Percentiles rank a stretch among this genome's conserved stretches.
Evolutionary conservation across 2,329 filamentous ascomycete genomes (phyloP).

Genomic region (Hypoxylon sp.): DNA sequence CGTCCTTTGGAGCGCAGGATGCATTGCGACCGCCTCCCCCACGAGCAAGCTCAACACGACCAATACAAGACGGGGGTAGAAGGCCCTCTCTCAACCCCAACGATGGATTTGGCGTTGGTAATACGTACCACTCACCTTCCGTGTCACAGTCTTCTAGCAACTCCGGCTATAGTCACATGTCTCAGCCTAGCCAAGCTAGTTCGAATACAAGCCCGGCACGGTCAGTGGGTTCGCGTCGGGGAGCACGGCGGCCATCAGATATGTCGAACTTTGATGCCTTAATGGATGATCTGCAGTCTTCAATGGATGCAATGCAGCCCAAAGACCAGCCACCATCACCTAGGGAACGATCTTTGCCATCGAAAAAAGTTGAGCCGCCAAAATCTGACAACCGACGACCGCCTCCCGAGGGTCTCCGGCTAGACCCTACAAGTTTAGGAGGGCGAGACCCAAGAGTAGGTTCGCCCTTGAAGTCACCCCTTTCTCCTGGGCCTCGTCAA

Average conservation of each 20-base stretch:
- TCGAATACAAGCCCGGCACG: conserved; percentile 72
- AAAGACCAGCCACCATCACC: conserved; percentile 49
- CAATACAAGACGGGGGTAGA: conserved; percentile 57
- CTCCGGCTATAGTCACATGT: conserved; percentile 69
- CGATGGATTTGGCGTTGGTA: conserved; percentile 72
- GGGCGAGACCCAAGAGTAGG: conserved; percentile 38
- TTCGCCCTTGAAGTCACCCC: conserved; percentile 47
- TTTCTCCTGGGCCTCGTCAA: conserved; percentile 43
- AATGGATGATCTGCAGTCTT: conserved; percentile 70
- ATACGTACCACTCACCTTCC: conserved; percentile 75
- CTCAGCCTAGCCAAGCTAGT: conserved; percentile 69
- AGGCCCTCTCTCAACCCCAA: conserved; percentile 68
- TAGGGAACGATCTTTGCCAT: conserved; percentile 39
- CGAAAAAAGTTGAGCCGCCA: conserved; percentile 20
- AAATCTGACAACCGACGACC: conserved; percentile 28
- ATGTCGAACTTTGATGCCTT: conserved; percentile 62
- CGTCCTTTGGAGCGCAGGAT: conserved; percentile 63
- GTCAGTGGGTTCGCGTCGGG: conserved; percentile 56
- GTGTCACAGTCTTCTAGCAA: conserved; percentile 76
- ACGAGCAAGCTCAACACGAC: conserved; percentile 63
- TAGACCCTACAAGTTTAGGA: conserved; percentile 53
- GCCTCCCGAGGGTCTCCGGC: conserved; percentile 46
- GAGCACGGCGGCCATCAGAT: conserved; percentile 58
- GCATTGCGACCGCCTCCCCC: conserved; percentile 68
- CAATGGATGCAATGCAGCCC: conserved; percentile 61